phyloP scores from a whole-genome alignment of 2,329 filamentous ascomycete species.

The Colletotrichum theobromicola region DNA sequence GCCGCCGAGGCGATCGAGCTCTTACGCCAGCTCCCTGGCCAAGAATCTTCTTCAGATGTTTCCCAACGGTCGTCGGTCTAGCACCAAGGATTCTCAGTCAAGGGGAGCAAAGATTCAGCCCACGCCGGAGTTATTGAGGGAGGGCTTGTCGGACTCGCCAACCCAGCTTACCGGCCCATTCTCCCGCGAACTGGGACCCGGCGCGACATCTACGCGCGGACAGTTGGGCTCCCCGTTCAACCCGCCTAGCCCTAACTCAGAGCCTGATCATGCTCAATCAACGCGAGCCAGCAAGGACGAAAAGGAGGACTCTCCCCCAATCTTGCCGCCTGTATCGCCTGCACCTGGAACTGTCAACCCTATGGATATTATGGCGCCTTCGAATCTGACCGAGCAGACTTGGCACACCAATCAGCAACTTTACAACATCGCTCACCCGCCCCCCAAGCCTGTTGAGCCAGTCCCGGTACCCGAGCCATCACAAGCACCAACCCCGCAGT shows the following conservation, averaged over 20 bases:
- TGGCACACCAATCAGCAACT: conserved; percentile 39
- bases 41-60: conserved; percentile 35
- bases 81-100: conserved; percentile 23
- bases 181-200: not conserved
- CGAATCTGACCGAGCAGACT: conserved; percentile 37
- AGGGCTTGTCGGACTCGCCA: conserved; percentile 31
- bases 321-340: conserved; percentile 35
- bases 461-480: conserved; percentile 27
- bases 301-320: conserved; percentile 2
- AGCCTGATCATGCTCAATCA: not conserved
- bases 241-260: conserved; percentile 8
- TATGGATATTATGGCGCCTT: conserved; percentile 57
- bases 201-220: not conserved
- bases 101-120: not conserved
- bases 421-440: conserved; percentile 33
- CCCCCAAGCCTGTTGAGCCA: not conserved
- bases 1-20: conserved; percentile 29
- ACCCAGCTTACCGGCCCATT: conserved; percentile 27
- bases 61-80: conserved; percentile 37
- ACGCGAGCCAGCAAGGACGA: not conserved
- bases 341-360: conserved; percentile 56
- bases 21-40: conserved; percentile 38
- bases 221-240: conserved; percentile 11
- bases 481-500: conserved; percentile 29
- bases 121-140: not conserved